Percentiles rank a stretch among this genome's conserved stretches.
These are phyloP conservation scores for Typha latifolia DNA, from an alignment of 176 grass and related monocot species.

Conservation along the genomic window DNA sequence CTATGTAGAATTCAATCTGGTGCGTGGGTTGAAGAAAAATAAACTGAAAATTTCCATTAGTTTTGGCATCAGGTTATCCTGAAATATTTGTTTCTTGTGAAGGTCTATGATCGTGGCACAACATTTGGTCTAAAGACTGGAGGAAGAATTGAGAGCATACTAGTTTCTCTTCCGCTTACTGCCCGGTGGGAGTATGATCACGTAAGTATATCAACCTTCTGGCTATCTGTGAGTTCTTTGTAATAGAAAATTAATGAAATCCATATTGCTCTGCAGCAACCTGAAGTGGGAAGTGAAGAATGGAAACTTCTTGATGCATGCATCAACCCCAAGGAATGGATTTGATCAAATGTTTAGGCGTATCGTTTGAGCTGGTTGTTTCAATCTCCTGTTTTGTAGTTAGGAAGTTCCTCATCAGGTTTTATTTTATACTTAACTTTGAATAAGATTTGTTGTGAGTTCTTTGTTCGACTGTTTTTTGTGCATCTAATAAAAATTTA, in stretches of 20 bases:
- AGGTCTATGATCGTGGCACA: conserved; percentile 96
- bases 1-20: conserved; percentile 97
- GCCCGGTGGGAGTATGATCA: conserved; percentile 93
- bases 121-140: conserved; percentile 97
- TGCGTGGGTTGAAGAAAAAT: conserved; percentile 7
- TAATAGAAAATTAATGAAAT: background rate
- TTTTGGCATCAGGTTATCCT: background rate
- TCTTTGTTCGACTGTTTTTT: background rate
- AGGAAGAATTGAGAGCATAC: conserved; percentile 93
- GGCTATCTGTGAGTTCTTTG: background rate
- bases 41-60: background rate
- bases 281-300: conserved; percentile 78
- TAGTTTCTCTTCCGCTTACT: conserved; percentile 80
- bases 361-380: background rate
- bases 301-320: conserved; percentile 94
- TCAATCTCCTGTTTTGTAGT: background rate
- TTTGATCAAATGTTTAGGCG: conserved; percentile 20
- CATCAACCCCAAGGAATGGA: conserved; percentile 91
- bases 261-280: conserved; percentile 48
- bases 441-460: background rate
- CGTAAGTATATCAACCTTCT: conserved; percentile 39
- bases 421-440: background rate
- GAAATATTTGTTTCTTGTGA: conserved; percentile 5
- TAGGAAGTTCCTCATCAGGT: background rate
- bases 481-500: background rate